Evolutionary conservation across 2,329 filamentous ascomycete species (phyloP), one percentile per base, ranked within the genome.

Genomic region (Penicillium brasilianum): DNA sequence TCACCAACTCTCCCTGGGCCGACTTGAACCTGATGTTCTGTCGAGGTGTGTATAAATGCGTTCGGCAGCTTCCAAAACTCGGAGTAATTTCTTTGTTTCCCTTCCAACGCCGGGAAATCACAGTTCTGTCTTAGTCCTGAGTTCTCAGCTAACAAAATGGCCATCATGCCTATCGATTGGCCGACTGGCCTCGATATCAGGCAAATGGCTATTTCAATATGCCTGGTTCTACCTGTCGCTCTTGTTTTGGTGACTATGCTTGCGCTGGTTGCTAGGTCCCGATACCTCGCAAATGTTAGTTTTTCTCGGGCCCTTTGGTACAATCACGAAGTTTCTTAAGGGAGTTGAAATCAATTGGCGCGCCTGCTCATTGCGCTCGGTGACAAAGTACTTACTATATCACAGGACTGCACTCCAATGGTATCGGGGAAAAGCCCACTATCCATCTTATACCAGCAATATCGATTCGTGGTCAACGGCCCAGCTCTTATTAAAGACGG

Each of bases 391-490:
- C 32, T 34, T 5, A 34, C 32, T 34, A 9, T 32, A 4, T 10
- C 34, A 6, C 39, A 69, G 66, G 41, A 25, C 3, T 25, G 54
- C 5, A 18, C 66, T 39, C 49, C 65, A 4, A 66, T 67, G 16
- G 55, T 53, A 13, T 30, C 50, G 8, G 36, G 48, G 18, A 61
- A 60, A 43, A 6, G 16, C n/a, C 49, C 55, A 18, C 36, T 59
- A 22, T 59, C 66, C 16, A 60, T 65, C 7, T 32, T 68, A 28
- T 63, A 57, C 25, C 66, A 69, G 11, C 66, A 69, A 22, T 69
- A 69, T 32, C 60, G 46, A 9, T 69, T 69, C 52, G 49, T 69
- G 4, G 52, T 66, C 36, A 51, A 69, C n/a, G 66, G 66, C 6
- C 65, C 66, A 2, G 52, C 50, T 4, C 50, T 66, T 1, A 68